Evolutionary conservation across 2,329 filamentous ascomycete genomes (phyloP).

Genomic region (Talaromyces sp.): DNA sequence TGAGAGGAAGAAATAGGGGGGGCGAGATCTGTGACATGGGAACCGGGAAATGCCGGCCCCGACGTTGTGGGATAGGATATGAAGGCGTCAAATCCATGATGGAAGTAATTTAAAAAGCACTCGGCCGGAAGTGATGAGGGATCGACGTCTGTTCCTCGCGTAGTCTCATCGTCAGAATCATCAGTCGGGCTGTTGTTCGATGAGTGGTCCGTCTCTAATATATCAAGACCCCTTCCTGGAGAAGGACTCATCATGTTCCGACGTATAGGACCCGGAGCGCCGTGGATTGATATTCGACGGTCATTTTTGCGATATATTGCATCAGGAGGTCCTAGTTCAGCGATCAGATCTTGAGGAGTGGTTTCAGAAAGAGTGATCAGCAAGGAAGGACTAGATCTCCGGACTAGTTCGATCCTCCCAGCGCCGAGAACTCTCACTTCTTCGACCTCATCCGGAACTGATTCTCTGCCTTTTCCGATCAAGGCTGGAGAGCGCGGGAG

Average conservation of each 20-base stretch:
- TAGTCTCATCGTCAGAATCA: constrained; percentile 57
- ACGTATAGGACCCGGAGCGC: constrained; percentile 26
- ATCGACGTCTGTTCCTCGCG: constrained; percentile 58
- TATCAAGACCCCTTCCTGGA: constrained; percentile 31
- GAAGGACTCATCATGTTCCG: constrained; percentile 31
- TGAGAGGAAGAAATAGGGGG: constrained; percentile 46
- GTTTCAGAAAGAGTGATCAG: constrained; percentile 78
- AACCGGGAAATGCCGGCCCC: constrained; percentile 59
- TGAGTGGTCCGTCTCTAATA: constrained; percentile 68
- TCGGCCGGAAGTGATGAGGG: constrained; percentile 41
- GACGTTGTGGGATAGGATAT: constrained; percentile 70
- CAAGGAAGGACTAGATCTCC: constrained; percentile 62
- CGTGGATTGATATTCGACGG: constrained; percentile 79
- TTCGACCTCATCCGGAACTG: constrained; percentile 83
- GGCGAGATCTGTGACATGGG: constrained; percentile 24
- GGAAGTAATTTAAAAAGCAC: constrained; percentile 96
- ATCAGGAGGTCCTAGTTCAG: constrained; percentile 87
- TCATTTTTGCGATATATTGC: constrained; percentile 91
- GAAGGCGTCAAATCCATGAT: constrained; percentile 87
- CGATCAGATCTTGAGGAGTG: constrained; percentile 83
- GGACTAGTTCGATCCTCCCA: constrained; percentile 71
- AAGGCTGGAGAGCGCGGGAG: constrained; percentile 69
- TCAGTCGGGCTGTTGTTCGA: constrained; percentile 67
- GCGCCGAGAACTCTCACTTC: constrained; percentile 71
- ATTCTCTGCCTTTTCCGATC: constrained; percentile 66